Percentiles rank a stretch among this genome's conserved stretches.
phyloP scores from a whole-genome alignment of 192 early-diverging fungal genomes.

The Geosiphon pyriformis region DNA sequence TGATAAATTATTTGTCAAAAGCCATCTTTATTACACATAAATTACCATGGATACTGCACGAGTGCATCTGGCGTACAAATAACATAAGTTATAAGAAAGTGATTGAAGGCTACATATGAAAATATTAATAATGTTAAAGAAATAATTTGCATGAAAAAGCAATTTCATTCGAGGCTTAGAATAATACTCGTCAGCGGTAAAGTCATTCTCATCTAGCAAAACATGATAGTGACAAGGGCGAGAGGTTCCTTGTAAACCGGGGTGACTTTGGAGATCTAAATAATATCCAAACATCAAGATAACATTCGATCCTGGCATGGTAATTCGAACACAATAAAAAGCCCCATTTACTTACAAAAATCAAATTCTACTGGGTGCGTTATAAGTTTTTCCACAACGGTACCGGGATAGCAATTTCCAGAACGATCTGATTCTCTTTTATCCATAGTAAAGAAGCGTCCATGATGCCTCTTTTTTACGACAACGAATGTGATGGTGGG shows the following conservation, averaged over 20 bases:
- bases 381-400: constrained; percentile 61
- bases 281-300: too few relatives aligned
- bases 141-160: too few relatives aligned
- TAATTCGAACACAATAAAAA: too few relatives aligned
- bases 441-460: constrained; percentile 66
- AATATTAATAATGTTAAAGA: too few relatives aligned
- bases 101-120: constrained; percentile 49
- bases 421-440: constrained; percentile 53
- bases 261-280: constrained; percentile 69
- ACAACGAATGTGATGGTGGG: constrained; percentile 69
- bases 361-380: constrained; percentile 73
- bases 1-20: neutral
- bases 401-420: constrained; percentile 77
- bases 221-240: constrained; percentile 88
- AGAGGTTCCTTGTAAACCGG: constrained; percentile 89
- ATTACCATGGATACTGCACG: constrained; percentile 67
- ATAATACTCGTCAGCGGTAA: constrained; percentile 64
- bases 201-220: constrained; percentile 73
- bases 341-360: constrained; percentile 42
- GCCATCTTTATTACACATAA: neutral
- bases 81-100: constrained; percentile 82
- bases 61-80: constrained; percentile 79
- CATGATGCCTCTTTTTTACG: constrained; percentile 76
- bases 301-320: too few relatives aligned
- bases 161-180: too few relatives aligned